These are phyloP conservation scores for Pythium plurisporium DNA, from an alignment of 352 stramenopile genomes.

Conservation along the genomic window DNA sequence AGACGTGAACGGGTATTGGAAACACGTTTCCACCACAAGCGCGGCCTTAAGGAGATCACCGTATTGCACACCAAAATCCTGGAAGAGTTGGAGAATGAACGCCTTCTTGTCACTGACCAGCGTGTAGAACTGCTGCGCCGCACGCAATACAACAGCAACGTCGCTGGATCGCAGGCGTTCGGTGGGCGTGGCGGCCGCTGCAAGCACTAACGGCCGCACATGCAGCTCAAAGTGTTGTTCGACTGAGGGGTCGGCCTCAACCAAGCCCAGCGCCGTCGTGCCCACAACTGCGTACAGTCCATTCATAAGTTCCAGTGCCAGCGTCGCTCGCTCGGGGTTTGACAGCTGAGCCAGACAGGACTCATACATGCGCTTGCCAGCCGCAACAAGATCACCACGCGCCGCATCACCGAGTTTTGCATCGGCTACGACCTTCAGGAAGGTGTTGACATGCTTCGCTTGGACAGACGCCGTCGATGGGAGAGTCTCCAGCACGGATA, in stretches of 20 bases:
- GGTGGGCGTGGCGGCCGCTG: neutral
- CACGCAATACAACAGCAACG: constrained; percentile 23
- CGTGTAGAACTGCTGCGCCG: constrained; percentile 50
- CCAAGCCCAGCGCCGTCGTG: neutral
- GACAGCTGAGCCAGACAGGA: constrained; percentile 16
- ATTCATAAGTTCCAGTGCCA: constrained; percentile 41
- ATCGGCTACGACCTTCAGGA: constrained; percentile 8
- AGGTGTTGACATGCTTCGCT: constrained; percentile 7
- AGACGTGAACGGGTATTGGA: constrained; percentile 50
- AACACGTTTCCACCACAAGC: constrained; percentile 47
- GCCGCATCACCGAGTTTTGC: neutral
- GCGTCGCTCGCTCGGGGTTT: neutral
- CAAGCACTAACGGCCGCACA: constrained; percentile 42
- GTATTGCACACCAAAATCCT: constrained; percentile 64
- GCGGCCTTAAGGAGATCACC: constrained; percentile 55
- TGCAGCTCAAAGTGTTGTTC: constrained; percentile 41
- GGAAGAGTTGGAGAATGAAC: constrained; percentile 66
- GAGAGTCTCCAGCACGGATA: constrained; percentile 13
- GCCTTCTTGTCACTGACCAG: constrained; percentile 52
- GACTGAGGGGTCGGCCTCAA: neutral
- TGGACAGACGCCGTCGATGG: constrained; percentile 3
- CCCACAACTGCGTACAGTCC: constrained; percentile 37
- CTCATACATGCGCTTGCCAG: constrained; percentile 12
- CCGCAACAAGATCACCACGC: neutral
- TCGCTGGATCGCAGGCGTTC: neutral